A percentile compares a stretch with the other conserved stretches of the same genome.
phyloP scores from a whole-genome alignment of 1,139 yeast genomes.

The Entelexis sorbosivorans region DNA sequence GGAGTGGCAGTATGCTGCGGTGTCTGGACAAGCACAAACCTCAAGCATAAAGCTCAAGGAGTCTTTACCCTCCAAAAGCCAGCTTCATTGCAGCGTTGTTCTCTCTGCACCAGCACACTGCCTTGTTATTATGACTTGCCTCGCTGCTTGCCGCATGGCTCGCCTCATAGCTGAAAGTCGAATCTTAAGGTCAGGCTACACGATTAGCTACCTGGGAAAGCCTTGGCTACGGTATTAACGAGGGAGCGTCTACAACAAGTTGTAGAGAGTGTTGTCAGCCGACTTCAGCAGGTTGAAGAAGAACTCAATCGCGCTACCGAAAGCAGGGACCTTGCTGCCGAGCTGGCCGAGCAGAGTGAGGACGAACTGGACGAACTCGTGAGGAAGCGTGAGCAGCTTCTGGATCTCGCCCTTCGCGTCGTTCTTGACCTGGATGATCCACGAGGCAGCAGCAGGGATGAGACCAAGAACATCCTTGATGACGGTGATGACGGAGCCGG shows the following conservation, averaged over 20 bases:
- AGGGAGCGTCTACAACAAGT: neutral
- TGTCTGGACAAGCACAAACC: too few relatives aligned
- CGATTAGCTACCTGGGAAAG: too few relatives aligned
- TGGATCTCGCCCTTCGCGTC: neutral
- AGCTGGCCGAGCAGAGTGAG: neutral
- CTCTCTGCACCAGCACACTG: too few relatives aligned
- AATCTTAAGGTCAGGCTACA: too few relatives aligned
- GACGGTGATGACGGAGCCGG: neutral
- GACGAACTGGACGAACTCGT: slow-evolving; percentile 2
- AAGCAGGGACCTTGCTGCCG: neutral
- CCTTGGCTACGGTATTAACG: neutral
- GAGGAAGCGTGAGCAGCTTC: neutral
- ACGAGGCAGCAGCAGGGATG: neutral
- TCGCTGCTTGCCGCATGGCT: too few relatives aligned
- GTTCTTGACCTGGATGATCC: neutral
- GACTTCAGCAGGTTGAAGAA: slow-evolving; percentile 2
- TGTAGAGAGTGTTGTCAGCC: neutral
- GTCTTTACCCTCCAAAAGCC: too few relatives aligned
- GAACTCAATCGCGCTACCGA: neutral
- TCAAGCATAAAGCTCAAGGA: too few relatives aligned
- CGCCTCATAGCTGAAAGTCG: too few relatives aligned
- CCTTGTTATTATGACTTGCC: too few relatives aligned
- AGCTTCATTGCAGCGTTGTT: too few relatives aligned
- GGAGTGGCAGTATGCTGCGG: too few relatives aligned
- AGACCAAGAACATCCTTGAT: neutral